These are phyloP conservation scores for Xylaria sp. DNA, from an alignment of 2,329 filamentous ascomycete species.

Conservation along the genomic window DNA sequence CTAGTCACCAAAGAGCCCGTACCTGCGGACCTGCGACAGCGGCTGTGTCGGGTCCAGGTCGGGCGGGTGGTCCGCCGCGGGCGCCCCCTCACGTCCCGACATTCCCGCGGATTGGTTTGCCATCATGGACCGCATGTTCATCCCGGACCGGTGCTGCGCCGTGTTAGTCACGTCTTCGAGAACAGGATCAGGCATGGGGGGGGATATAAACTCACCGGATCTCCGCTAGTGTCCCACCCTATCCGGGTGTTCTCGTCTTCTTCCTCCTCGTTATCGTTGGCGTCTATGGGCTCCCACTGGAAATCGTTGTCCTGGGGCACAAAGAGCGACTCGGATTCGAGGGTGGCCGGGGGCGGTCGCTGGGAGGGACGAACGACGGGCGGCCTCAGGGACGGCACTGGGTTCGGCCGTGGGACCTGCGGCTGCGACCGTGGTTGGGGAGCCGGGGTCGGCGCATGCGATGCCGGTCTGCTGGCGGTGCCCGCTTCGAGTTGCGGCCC, in stretches of 20 bases:
- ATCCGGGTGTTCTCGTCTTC: slow-evolving; percentile 69
- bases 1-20: slow-evolving; percentile 46
- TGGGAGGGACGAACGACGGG: slow-evolving; percentile 51
- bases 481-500: slow-evolving; percentile 52
- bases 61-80: slow-evolving; percentile 21
- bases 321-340: slow-evolving; percentile 70
- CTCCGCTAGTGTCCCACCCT: slow-evolving; percentile 73
- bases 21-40: slow-evolving; percentile 64
- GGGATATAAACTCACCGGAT: slow-evolving; percentile 61
- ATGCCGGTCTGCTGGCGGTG: slow-evolving; percentile 48
- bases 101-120: slow-evolving; percentile 32
- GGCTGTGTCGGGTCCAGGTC: slow-evolving; percentile 73
- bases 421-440: slow-evolving; percentile 42
- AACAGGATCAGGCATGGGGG: slow-evolving; percentile 23
- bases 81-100: slow-evolving; percentile 20
- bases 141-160: slow-evolving; percentile 47
- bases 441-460: slow-evolving; percentile 33
- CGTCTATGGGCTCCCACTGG: slow-evolving; percentile 71
- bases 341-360: slow-evolving; percentile 57
- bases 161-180: slow-evolving; percentile 12
- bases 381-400: slow-evolving; percentile 42
- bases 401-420: slow-evolving; percentile 43
- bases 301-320: slow-evolving; percentile 70
- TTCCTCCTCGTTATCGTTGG: slow-evolving; percentile 61
- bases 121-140: slow-evolving; percentile 47